Base-by-base conservation (phyloP, 192 early-diverging fungal genomes). In the Chytriomyces hyalinus region DNA sequence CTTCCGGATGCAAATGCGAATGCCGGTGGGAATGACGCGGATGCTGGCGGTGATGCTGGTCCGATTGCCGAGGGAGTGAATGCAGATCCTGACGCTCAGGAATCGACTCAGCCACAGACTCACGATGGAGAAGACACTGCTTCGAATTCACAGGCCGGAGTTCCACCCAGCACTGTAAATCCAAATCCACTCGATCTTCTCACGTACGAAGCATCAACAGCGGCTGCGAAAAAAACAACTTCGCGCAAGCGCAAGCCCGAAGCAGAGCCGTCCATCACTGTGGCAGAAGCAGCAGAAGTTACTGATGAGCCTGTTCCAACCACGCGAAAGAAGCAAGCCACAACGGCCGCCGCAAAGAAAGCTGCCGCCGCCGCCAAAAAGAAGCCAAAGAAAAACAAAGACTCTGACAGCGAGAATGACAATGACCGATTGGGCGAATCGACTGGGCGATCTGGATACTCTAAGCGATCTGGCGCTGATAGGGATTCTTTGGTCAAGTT, bases 381-480 rank as follows among this genome's bases (percentile, higher is more conserved):
- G 46, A 78, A 70, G 61, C 15, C 43, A 48, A 57, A 66, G 59
- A 78, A 72, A 46, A 26, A 1, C 22, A 20, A 13, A 57, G 15
- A 62, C 6, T 43, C 65, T 47, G 57, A 62, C 7, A 49, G 43
- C 46, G 73, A 75, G n/a, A 10, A 20, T 50, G 45, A 46, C 15
- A 36, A 36, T 11, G 65, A 51, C 49, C 28, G 13, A 11, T 9
- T 44, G 3, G 24, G 22, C 5, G 51, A 78, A 7, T 17, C 57
- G 9, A 57, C 48, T 15, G 28, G 45, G 3, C 6, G 69, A 9
- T 72, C 69, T 20, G 36, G 20, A 7, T 49, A 70, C 24, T 64
- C 77, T 45, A 70, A 63, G 43, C 67, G 77, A 5, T 7, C 43
- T 8, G 44, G 6, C 11, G 8, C 26, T 11, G 76, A 78, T 13